Evolutionary conservation across 805 yeast genomes (phyloP).

Genomic region (Candida gorgasii): DNA sequence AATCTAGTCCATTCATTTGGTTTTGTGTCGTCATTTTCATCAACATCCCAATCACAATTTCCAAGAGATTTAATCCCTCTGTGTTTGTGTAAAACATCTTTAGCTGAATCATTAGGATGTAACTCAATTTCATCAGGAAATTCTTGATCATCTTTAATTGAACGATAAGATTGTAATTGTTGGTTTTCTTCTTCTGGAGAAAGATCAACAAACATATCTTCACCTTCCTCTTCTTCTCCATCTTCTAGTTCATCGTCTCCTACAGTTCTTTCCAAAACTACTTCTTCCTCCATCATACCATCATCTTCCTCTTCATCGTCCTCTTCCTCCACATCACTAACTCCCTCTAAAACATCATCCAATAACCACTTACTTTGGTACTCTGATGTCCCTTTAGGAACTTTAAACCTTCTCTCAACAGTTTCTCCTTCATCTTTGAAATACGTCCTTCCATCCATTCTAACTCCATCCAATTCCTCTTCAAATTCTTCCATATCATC

Average conservation of each 20-base stretch:
- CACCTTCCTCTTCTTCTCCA: constrained; percentile 42
- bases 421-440: constrained; percentile 29
- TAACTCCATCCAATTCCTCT: constrained; percentile 40
- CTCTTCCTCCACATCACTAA: constrained; percentile 45
- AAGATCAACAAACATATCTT: constrained; percentile 70
- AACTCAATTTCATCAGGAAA: constrained; percentile 96
- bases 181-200: constrained; percentile 80
- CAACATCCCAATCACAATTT: constrained; percentile 82
- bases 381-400: constrained; percentile 74
- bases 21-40: constrained; percentile 72
- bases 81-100: constrained; percentile 72
- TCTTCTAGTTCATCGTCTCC: constrained; percentile 10
- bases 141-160: constrained; percentile 80
- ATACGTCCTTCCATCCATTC: constrained; percentile 59
- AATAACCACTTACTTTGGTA: constrained; percentile 77
- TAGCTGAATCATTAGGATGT: constrained; percentile 71
- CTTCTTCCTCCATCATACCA: constrained; percentile 19
- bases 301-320: constrained; percentile 25
- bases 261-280: too few relatives aligned
- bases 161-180: constrained; percentile 70
- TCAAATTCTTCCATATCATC: constrained; percentile 13
- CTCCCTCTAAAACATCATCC: constrained; percentile 52
- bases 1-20: constrained; percentile 81
- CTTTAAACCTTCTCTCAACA: constrained; percentile 30
- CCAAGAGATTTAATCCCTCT: constrained; percentile 85